Conservation (phyloP, 116 monocot species). For the Zostera marina region DNA sequence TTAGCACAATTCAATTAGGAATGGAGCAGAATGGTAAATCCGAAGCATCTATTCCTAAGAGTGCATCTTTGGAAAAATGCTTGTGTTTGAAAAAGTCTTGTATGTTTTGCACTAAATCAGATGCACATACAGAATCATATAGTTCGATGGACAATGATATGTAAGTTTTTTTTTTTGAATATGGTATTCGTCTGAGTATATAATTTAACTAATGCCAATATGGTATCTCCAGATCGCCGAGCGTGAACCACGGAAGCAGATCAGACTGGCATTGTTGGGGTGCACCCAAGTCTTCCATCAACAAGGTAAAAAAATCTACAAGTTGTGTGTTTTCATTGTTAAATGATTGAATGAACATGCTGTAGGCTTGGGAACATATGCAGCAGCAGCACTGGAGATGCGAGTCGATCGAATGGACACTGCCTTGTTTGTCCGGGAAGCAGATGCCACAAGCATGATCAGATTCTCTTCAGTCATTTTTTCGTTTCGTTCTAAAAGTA, state of each 20-base stretch:
- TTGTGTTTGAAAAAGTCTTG: conserved; percentile 38
- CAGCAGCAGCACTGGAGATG: background rate
- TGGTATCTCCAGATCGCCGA: conserved; percentile 2
- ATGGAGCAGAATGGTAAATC: conserved; percentile 32
- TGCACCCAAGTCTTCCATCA: conserved; percentile 5
- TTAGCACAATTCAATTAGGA: conserved; percentile 29
- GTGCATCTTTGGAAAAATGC: conserved; percentile 29
- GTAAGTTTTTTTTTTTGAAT: conserved; percentile 17
- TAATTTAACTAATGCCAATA: background rate
- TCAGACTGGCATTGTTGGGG: conserved; percentile 5
- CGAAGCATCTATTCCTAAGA: conserved; percentile 30
- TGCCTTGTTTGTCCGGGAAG: conserved; percentile 5
- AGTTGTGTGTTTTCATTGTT: background rate
- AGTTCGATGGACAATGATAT: conserved; percentile 32
- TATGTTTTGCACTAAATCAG: conserved; percentile 29
- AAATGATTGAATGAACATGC: background rate
- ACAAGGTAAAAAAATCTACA: conserved; percentile 1
- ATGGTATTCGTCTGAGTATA: background rate
- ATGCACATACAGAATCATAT: conserved; percentile 15
- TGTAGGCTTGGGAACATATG: conserved; percentile 4
- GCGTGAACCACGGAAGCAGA: background rate
- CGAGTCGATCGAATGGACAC: background rate
- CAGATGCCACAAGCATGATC: background rate
- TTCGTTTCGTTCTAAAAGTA: background rate
- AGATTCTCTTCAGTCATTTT: background rate